A percentile compares a stretch with the other conserved stretches of the same genome.
Conservation (phyloP, 139 green algal species). For the Mesostigma viride region DNA sequence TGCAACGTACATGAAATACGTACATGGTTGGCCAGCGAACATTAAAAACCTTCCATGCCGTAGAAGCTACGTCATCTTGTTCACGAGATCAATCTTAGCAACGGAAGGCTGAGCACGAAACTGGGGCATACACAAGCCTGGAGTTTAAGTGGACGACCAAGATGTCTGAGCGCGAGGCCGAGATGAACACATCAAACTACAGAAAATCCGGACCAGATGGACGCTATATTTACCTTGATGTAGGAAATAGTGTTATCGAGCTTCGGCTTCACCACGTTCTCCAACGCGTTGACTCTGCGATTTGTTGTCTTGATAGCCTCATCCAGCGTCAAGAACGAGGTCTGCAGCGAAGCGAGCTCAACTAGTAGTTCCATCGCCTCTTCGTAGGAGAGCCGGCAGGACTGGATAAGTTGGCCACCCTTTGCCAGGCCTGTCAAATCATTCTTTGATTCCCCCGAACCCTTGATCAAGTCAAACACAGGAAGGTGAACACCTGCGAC, state of each 20-base stretch:
- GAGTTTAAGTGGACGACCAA: not conserved
- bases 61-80: too few species aligned
- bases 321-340: conserved; percentile 95
- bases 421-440: conserved; percentile 73
- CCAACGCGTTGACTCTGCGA: conserved; percentile 91
- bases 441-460: conserved; percentile 67
- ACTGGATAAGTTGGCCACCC: conserved; percentile 87
- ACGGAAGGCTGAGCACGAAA: too few species aligned
- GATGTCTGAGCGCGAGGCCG: not conserved
- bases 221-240: too few species aligned
- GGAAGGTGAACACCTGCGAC: conserved; percentile 95
- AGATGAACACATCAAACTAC: too few species aligned
- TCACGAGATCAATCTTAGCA: too few species aligned
- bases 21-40: too few species aligned
- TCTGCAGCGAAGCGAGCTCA: conserved; percentile 89
- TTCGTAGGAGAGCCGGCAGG: conserved; percentile 25
- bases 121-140: too few species aligned
- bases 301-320: conserved; percentile 95
- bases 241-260: conserved; percentile 98
- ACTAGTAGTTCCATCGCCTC: conserved; percentile 78
- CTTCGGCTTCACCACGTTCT: conserved; percentile 92
- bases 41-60: too few species aligned
- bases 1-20: too few species aligned
- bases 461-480: conserved; percentile 56
- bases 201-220: too few species aligned